Conservation (phyloP, 768 basidiomycete species). For the Pholiota molesta region DNA sequence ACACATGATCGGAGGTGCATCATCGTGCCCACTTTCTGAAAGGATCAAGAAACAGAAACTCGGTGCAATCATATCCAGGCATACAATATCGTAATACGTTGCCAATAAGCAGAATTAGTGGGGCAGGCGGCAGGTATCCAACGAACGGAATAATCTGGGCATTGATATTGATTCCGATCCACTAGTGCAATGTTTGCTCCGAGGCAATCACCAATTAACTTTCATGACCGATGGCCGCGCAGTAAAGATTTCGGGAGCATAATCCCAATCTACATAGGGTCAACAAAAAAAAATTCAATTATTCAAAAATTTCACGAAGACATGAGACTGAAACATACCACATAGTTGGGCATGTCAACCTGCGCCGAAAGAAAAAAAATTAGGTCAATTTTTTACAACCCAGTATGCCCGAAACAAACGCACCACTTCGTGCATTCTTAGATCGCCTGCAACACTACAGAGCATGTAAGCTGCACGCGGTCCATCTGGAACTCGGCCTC, state of each 20-base stretch:
- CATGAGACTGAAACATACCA: slow-evolving; percentile 39
- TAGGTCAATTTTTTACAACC: slow-evolving; percentile 1
- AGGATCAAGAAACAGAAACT: no score
- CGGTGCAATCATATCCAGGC: no score
- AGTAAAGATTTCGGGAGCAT: slow-evolving; percentile 53
- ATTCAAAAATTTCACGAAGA: not conserved
- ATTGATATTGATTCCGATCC: no score
- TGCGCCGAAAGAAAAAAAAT: slow-evolving; percentile 19
- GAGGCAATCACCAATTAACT: not conserved
- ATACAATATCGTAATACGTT: no score
- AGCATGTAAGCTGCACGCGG: slow-evolving; percentile 62
- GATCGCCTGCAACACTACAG: slow-evolving; percentile 61
- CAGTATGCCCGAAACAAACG: slow-evolving; percentile 11
- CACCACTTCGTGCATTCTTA: slow-evolving; percentile 67
- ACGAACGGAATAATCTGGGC: no score
- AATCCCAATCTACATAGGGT: slow-evolving; percentile 48
- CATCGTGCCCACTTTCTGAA: no score
- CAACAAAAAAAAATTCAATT: not conserved
- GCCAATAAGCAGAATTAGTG: no score
- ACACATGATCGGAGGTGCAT: no score
- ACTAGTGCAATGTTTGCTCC: no score
- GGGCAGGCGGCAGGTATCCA: no score
- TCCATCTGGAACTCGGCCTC: slow-evolving; percentile 43
- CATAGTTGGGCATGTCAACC: slow-evolving; percentile 71
- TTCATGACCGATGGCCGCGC: slow-evolving; percentile 14